phyloP scores from a whole-genome alignment of 2,329 filamentous ascomycete genomes.

The Epichloe hybrida region DNA sequence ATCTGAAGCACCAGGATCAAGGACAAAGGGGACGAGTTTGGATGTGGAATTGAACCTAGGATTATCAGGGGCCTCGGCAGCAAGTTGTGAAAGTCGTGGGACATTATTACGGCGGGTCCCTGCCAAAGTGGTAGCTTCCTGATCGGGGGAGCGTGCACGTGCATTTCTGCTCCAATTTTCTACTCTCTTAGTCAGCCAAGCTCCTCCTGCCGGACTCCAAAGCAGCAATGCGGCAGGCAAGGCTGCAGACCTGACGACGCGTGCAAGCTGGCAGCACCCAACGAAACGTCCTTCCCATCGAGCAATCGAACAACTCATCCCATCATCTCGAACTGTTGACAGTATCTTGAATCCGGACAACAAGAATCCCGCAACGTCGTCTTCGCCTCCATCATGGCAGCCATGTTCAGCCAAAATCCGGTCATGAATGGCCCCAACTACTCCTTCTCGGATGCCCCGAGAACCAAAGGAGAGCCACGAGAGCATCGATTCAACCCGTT shows the following conservation, averaged over 20 bases:
- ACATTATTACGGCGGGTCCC: no score
- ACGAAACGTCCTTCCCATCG: conserved; percentile 10
- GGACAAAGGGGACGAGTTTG: background rate
- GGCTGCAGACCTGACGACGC: conserved; percentile 17
- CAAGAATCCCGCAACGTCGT: no score
- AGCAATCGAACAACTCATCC: conserved; percentile 6
- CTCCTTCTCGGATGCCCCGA: conserved; percentile 50
- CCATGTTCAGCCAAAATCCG: conserved; percentile 59
- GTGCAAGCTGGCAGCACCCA: conserved; percentile 15
- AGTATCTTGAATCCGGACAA: background rate
- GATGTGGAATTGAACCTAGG: background rate
- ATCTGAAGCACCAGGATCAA: background rate
- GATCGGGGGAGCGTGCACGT: background rate
- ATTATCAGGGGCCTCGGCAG: background rate
- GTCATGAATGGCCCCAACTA: conserved; percentile 57
- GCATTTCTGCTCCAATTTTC: conserved; percentile 4
- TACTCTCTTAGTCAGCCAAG: conserved; percentile 26
- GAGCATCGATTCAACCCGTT: conserved; percentile 91
- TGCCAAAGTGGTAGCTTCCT: background rate
- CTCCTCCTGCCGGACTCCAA: conserved; percentile 15
- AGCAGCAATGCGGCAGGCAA: conserved; percentile 1
- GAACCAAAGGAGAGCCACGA: conserved; percentile 39
- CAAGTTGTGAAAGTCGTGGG: no score
- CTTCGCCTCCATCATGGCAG: conserved; percentile 33
- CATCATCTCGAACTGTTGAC: background rate